Evolutionary conservation across 306 rosid genomes (phyloP), one percentile per base, ranked within the genome.

Genomic region (Rosa lucieae): DNA sequence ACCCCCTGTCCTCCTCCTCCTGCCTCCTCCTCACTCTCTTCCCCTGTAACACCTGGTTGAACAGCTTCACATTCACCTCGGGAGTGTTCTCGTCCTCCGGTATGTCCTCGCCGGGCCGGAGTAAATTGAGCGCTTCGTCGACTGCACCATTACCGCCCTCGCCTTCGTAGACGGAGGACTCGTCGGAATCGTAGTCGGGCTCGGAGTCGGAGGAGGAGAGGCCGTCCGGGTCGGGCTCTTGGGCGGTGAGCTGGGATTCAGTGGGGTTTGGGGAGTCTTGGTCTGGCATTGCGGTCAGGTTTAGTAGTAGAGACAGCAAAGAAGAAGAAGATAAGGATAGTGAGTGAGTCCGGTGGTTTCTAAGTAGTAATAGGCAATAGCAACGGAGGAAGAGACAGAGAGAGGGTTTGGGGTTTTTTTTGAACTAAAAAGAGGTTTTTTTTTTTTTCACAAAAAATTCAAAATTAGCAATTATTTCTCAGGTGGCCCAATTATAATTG

Each of bases 31-130:
- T 76, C 75, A 77, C 9, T 67, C 77, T 65, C 85, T 74, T 79
- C 69, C 87, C 67, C 10, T 72, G 68, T 14, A 85, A 85, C 12
- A 77, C 47, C 74, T 80, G 77, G 13, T 66, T 47, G 72, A 86
- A 74, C 39, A 71, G 84, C 79, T 73, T 68, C n/a, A 83, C 10
- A 79, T 85, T 87, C 29, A 35, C 67, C 32, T 87, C 92, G 6
- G 82, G 67, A 8, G 84, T 74, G 79, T 83, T 87, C 39, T 83
- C 85, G 40, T 62, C 47, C 40, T 79, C 84, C 46, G 77, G 78
- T 2, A 48, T 46, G 7, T 81, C 80, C 3, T 79, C 85, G 10
- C 75, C 82, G 20, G 72, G 75, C 3, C 84, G 86, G 21, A 53
- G 59, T 42, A 81, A 81, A 10, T 20, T 23, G 12, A 83, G 82